phyloP scores from a whole-genome alignment of 805 yeast species.

The Saturnispora zaruensis region DNA sequence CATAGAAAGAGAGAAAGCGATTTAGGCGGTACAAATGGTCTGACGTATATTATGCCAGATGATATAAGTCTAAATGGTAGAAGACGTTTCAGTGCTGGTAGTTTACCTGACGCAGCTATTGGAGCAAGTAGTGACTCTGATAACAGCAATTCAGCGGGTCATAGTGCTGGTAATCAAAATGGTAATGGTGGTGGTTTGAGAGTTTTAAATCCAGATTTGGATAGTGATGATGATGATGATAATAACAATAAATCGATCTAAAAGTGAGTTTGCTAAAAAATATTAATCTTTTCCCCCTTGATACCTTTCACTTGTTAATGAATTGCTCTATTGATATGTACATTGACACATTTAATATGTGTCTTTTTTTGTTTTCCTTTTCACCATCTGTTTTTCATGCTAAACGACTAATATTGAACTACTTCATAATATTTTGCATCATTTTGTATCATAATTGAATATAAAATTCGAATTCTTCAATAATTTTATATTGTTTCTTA shows the following conservation, averaged over 20 bases:
- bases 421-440: neutral
- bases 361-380: neutral
- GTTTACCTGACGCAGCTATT: constrained; percentile 30
- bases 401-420: neutral
- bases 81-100: constrained; percentile 29
- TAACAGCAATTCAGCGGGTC: constrained; percentile 5
- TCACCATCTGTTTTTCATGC: neutral
- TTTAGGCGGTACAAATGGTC: constrained; percentile 8
- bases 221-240: constrained; percentile 13
- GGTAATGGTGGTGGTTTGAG: constrained; percentile 20
- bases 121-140: constrained; percentile 13
- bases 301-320: neutral
- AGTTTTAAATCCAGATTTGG: constrained; percentile 28
- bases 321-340: neutral
- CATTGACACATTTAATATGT: neutral
- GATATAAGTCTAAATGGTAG: constrained; percentile 15
- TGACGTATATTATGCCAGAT: constrained; percentile 13
- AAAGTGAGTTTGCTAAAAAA: neutral
- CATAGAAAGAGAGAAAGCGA: constrained; percentile 5
- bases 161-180: constrained; percentile 7
- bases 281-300: neutral
- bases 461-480: neutral
- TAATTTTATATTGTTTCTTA: neutral
- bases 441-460: neutral
- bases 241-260: neutral